A percentile compares a stretch with the other conserved stretches of the same genome.
These are phyloP conservation scores for Cyberlindnera bimundalis DNA, from an alignment of 805 yeast genomes.

Conservation along the genomic window DNA sequence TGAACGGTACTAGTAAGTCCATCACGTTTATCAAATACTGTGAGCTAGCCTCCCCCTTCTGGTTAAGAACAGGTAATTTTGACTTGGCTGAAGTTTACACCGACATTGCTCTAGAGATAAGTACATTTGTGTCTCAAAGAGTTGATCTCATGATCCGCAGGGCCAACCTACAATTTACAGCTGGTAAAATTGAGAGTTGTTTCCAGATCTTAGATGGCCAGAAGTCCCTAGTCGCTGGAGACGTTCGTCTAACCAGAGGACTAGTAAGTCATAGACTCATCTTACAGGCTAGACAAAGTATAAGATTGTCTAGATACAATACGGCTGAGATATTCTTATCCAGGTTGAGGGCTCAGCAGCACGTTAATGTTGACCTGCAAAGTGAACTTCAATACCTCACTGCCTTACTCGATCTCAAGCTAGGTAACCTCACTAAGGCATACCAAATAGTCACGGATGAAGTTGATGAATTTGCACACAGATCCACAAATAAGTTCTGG, in stretches of 20 bases:
- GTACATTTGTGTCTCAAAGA: conserved; percentile 37
- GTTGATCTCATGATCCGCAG: conserved; percentile 38
- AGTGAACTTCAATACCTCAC: conserved; percentile 29
- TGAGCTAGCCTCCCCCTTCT: conserved; percentile 42
- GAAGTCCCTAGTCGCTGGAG: conserved; percentile 10
- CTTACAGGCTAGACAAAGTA: conserved; percentile 34
- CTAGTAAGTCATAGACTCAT: conserved; percentile 40
- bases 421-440: conserved; percentile 25
- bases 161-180: conserved; percentile 34
- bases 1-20: conserved; percentile 39
- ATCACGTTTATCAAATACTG: conserved; percentile 41
- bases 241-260: conserved; percentile 34
- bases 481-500: conserved; percentile 37
- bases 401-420: conserved; percentile 21
- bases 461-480: conserved; percentile 15
- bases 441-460: conserved; percentile 20
- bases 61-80: conserved; percentile 51
- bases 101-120: conserved; percentile 42
- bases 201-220: conserved; percentile 37
- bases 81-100: conserved; percentile 44
- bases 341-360: conserved; percentile 23
- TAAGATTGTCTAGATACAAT: conserved; percentile 26
- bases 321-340: conserved; percentile 26
- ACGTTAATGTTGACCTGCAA: conserved; percentile 27
- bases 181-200: conserved; percentile 41